Evolutionary conservation across 2,329 filamentous ascomycete species (phyloP).

Genomic region (Exophiala calicioides): DNA sequence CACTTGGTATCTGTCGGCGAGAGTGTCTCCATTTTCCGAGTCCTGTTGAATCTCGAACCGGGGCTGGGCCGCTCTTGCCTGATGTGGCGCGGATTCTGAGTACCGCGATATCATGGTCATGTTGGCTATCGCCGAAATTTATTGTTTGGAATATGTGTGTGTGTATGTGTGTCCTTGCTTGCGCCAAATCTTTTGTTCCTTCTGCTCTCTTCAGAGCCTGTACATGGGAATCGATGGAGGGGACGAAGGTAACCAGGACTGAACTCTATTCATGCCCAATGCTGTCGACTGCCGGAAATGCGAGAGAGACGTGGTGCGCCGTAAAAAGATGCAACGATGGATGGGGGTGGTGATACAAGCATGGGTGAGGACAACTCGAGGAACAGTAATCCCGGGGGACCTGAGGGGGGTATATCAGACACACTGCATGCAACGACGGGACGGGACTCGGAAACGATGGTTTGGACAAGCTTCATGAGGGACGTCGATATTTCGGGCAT

Average conservation of each 20-base stretch:
- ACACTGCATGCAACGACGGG: too few species aligned
- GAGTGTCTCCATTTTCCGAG: slow-evolving; percentile 27
- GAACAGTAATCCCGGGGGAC: neutral
- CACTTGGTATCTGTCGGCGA: slow-evolving; percentile 80
- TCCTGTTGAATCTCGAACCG: slow-evolving; percentile 29
- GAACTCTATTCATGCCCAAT: too few species aligned
- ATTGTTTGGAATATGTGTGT: too few species aligned
- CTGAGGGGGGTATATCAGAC: slow-evolving; percentile 11
- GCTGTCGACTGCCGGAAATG: slow-evolving; percentile 4
- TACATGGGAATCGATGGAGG: too few species aligned
- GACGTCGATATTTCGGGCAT: too few species aligned
- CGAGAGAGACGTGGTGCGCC: slow-evolving; percentile 9
- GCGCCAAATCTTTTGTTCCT: neutral
- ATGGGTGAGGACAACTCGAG: slow-evolving; percentile 5
- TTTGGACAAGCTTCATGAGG: too few species aligned
- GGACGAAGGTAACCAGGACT: too few species aligned
- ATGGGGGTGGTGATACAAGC: slow-evolving; percentile 8
- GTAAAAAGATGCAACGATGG: slow-evolving; percentile 2
- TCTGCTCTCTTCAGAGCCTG: neutral
- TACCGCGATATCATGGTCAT: slow-evolving; percentile 22
- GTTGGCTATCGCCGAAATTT: neutral
- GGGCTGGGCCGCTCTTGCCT: slow-evolving; percentile 9
- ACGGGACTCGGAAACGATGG: too few species aligned
- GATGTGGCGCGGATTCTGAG: slow-evolving; percentile 20
- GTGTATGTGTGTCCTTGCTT: too few species aligned